These are phyloP conservation scores for Trichophyton mentagrophytes DNA, from an alignment of 2,329 filamentous ascomycete species.

Conservation along the genomic window DNA sequence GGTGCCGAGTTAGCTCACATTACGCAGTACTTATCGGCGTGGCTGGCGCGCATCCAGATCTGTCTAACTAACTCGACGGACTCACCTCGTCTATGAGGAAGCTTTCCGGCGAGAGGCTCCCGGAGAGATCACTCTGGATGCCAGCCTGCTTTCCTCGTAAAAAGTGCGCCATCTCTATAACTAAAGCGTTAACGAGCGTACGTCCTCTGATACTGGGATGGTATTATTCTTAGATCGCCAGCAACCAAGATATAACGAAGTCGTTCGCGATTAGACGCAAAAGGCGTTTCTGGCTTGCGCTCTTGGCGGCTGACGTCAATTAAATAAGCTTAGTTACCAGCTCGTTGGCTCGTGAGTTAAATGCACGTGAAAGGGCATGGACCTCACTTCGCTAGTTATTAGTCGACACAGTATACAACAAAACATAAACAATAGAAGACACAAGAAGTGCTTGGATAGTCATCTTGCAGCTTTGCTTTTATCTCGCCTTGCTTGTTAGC, in stretches of 20 bases:
- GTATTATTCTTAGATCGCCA: not conserved
- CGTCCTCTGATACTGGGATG: not conserved
- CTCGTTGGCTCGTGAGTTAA: not conserved
- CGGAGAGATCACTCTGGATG: conserved; percentile 80
- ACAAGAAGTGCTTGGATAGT: not conserved
- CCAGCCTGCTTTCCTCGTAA: conserved; percentile 86
- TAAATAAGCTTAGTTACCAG: not conserved
- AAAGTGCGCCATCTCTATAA: conserved; percentile 61
- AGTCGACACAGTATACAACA: not conserved
- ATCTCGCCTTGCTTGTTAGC: not conserved
- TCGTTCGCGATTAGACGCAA: not conserved
- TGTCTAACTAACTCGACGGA: conserved; percentile 5
- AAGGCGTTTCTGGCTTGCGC: not conserved
- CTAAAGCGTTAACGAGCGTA: not conserved
- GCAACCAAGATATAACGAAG: not conserved
- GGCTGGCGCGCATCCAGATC: conserved; percentile 11
- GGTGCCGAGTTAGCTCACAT: not conserved
- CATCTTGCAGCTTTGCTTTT: not conserved
- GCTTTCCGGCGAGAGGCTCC: conserved; percentile 60
- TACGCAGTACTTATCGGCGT: conserved; percentile 8
- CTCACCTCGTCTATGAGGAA: conserved; percentile 71
- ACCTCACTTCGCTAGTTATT: not conserved
- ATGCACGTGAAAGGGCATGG: not conserved
- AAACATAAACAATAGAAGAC: not conserved
- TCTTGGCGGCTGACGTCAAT: not conserved